phyloP scores from a whole-genome alignment of 345 rosid genomes.

The Arabis alpina region DNA sequence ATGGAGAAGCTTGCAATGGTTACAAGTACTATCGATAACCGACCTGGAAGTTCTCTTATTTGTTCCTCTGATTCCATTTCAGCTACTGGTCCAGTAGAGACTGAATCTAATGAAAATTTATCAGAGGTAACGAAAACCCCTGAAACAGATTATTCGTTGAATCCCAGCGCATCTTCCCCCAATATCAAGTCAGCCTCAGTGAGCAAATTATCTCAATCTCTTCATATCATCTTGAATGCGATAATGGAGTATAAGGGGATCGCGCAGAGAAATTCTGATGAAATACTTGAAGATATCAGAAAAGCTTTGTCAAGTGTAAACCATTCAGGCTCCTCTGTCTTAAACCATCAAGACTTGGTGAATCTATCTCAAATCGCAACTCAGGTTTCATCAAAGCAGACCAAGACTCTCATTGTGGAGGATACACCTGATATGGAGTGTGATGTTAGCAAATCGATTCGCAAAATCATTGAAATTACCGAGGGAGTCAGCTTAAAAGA shows the following conservation, averaged over 20 bases:
- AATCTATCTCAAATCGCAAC: constrained; percentile 27
- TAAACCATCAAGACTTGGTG: constrained; percentile 26
- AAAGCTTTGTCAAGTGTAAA: constrained; percentile 50
- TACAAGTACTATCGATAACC: constrained; percentile 49
- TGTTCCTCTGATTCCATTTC: constrained; percentile 42
- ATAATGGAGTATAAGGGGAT: constrained; percentile 54
- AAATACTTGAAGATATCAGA: constrained; percentile 64
- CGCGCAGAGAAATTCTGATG: constrained; percentile 48
- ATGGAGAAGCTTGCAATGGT: constrained; percentile 84
- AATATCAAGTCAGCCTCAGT: constrained; percentile 39
- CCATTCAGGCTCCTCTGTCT: constrained; percentile 26
- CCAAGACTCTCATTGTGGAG: constrained; percentile 29
- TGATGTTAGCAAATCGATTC: constrained; percentile 59
- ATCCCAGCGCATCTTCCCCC: constrained; percentile 30
- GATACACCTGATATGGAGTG: constrained; percentile 41
- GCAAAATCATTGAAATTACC: constrained; percentile 66
- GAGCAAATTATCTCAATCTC: constrained; percentile 49
- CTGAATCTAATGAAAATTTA: constrained; percentile 41
- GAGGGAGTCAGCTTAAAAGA: constrained; percentile 68
- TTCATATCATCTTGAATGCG: constrained; percentile 52
- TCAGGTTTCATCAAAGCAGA: constrained; percentile 39
- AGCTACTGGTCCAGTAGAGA: constrained; percentile 43
- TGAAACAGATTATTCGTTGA: constrained; percentile 39
- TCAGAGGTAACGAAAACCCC: constrained; percentile 46
- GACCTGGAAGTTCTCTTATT: constrained; percentile 45